Conservation (phyloP, 495 filamentous ascomycete genomes). For the Talaromyces trachyspermus region DNA sequence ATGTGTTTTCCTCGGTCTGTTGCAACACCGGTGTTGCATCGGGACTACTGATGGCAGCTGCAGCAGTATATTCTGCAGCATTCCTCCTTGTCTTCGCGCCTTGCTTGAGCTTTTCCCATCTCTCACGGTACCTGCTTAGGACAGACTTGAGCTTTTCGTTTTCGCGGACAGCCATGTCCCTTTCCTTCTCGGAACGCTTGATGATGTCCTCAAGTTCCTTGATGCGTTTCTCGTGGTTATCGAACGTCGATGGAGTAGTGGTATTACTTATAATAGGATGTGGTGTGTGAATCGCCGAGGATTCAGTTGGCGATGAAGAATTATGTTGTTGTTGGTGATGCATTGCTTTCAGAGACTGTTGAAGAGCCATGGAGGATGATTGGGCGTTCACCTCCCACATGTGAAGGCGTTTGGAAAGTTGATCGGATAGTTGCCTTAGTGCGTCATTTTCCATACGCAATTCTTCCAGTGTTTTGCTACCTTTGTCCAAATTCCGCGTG, state of each 20-base stretch:
- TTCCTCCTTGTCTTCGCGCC: conserved; percentile 63
- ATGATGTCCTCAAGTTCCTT: conserved; percentile 40
- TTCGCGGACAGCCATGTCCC: conserved; percentile 51
- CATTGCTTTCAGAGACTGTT: conserved; percentile 68
- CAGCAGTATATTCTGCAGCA: conserved; percentile 5
- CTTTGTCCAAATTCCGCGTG: conserved; percentile 21
- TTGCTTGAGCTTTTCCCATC: conserved; percentile 81
- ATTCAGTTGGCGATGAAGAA: conserved; percentile 24
- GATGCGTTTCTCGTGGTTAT: conserved; percentile 36
- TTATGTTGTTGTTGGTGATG: conserved; percentile 45
- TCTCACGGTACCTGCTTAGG: conserved; percentile 61
- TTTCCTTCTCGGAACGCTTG: conserved; percentile 43
- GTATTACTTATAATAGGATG: not conserved
- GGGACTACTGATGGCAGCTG: conserved; percentile 7
- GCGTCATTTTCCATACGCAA: conserved; percentile 72
- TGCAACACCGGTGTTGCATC: not conserved
- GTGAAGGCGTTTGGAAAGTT: conserved; percentile 67
- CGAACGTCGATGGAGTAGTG: conserved; percentile 12
- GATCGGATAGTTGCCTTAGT: conserved; percentile 67
- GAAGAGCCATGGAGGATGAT: conserved; percentile 68
- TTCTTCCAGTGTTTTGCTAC: conserved; percentile 66
- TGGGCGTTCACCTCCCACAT: conserved; percentile 84
- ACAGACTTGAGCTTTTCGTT: conserved; percentile 63
- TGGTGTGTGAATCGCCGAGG: conserved; percentile 19
- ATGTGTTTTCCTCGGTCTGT: not conserved